Evolutionary conservation across 768 basidiomycete genomes (phyloP).

Genomic region (Phylloporus sp.): DNA sequence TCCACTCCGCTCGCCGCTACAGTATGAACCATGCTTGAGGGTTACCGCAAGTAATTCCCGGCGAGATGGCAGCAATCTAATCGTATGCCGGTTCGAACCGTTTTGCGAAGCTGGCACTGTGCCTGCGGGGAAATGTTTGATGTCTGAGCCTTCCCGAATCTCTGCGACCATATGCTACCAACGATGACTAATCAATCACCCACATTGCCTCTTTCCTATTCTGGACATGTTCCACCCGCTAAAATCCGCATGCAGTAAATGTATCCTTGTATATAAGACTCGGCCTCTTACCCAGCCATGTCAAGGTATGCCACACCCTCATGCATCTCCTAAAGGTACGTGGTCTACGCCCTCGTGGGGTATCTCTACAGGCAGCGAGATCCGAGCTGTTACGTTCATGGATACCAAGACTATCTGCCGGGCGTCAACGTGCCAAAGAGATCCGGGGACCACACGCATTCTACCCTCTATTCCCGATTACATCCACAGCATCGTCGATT

Average conservation of each 20-base stretch:
- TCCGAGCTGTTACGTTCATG: conserved; percentile 60
- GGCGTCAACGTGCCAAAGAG: background rate
- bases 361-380: conserved; percentile 45
- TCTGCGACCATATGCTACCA: conserved; percentile 5
- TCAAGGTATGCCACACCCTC: conserved; percentile 58
- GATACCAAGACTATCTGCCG: conserved; percentile 61
- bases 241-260: conserved; percentile 39
- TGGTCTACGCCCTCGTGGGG: conserved; percentile 52
- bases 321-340: conserved; percentile 41
- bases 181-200: conserved; percentile 12
- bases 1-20: conserved; percentile 27
- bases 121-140: background rate
- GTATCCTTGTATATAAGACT: conserved; percentile 38
- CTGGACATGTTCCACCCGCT: background rate
- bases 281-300: no score
- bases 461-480: conserved; percentile 69
- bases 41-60: background rate
- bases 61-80: background rate
- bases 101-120: background rate
- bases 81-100: background rate
- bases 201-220: background rate
- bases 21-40: conserved; percentile 7
- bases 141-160: background rate
- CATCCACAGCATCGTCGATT: conserved; percentile 59
- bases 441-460: conserved; percentile 26